Evolutionary conservation across 495 filamentous ascomycete species (phyloP), one percentile per base, ranked within the genome.

Genomic region (Zalerion maritima): DNA sequence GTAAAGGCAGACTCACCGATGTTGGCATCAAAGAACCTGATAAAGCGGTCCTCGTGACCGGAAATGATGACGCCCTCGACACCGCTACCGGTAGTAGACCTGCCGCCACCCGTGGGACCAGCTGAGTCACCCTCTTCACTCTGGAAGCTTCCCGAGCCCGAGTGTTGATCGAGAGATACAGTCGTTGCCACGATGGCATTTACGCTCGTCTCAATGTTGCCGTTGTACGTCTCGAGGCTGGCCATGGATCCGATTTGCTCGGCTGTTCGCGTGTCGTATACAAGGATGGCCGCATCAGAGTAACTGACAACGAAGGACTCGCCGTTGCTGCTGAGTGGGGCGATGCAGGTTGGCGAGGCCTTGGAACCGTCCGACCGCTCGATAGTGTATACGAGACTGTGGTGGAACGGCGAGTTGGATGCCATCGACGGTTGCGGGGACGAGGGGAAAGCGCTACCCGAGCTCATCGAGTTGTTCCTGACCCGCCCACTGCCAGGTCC

Each of bases 21-120:
- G 46, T 96, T 96, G 14, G 89, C 89, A 62, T 97, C 89, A 43
- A 92, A 97, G 64, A 97, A 91, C 38, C 89, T 65, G 38, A 97
- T 85, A 45, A 80, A 94, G 41, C 76, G 71, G 57, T 97, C 89
- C 52, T 97, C 89, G 47, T 96, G 85, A 39, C 89, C 89, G 28
- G 75, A 89, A 38, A 96, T 91, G 21, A 97, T 75, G 21, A 87
- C 76, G 5, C 89, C 91, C 42, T 94, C 84, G 2, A 93, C 73
- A 14, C 81, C 86, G 14, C 70, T 76, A 6, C 61, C 55, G n/a
- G 49, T 52, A 49, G 54, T 57, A 2, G 59, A 52, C 6, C 52
- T 54, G 37, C 74, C 82, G 10, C 75, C 73, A 2, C 91, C 86
- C 6, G 91, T 96, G 13, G 85, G 81, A 17, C 63, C 72, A 15